phyloP scores from a whole-genome alignment of 371 early-diverging fungal species.

The Actinomucor elegans region DNA sequence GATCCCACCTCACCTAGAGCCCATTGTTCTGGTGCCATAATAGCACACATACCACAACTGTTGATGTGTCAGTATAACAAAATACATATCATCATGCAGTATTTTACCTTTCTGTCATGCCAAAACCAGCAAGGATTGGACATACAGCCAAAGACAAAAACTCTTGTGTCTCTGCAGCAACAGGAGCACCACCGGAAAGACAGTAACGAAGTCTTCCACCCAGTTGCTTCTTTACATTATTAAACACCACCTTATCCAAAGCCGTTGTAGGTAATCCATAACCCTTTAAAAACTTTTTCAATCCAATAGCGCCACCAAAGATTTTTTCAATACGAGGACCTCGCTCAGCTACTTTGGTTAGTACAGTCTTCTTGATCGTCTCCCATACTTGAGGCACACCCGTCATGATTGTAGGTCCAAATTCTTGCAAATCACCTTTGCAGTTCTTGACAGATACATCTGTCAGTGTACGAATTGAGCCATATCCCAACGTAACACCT shows the following conservation, averaged over 20 bases:
- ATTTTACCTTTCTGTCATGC: conserved; percentile 59
- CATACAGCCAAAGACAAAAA: conserved; percentile 86
- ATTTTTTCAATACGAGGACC: conserved; percentile 68
- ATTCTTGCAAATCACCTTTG: conserved; percentile 91
- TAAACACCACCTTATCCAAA: conserved; percentile 87
- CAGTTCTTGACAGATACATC: conserved; percentile 91
- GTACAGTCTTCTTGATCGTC: conserved; percentile 86
- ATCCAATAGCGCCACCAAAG: conserved; percentile 71
- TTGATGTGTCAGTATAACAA: not conserved
- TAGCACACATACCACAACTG: conserved; percentile 55
- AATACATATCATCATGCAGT: not conserved
- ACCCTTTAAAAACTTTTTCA: conserved; percentile 69
- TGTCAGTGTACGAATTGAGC: conserved; percentile 81
- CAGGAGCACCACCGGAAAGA: conserved; percentile 96
- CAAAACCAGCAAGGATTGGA: conserved; percentile 92
- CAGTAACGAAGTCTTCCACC: conserved; percentile 91
- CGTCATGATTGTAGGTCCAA: conserved; percentile 91
- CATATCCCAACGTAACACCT: conserved; percentile 91
- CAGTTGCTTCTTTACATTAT: conserved; percentile 83
- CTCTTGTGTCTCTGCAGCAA: conserved; percentile 80
- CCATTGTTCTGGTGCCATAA: conserved; percentile 67
- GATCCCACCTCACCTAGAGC: conserved; percentile 76
- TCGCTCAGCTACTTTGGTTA: conserved; percentile 66
- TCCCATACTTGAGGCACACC: conserved; percentile 96
- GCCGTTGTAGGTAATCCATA: conserved; percentile 63